A percentile compares a stretch with the other conserved stretches of the same genome.
Evolutionary conservation across 1,284 basidiomycete genomes (phyloP).

Genomic region (Papiliotrema terrestris): DNA sequence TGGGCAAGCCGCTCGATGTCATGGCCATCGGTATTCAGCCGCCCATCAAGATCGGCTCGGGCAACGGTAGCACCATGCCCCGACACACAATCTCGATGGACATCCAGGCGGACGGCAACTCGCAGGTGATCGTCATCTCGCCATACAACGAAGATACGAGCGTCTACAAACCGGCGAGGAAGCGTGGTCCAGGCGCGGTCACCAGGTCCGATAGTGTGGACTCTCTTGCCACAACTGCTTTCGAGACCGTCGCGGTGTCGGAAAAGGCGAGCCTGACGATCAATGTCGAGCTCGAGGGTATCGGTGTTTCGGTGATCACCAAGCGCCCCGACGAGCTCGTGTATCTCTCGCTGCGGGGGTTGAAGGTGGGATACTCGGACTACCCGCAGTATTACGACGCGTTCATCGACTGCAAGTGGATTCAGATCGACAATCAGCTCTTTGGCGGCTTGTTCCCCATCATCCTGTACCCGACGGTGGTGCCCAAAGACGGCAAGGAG

Average conservation of each 20-base stretch:
- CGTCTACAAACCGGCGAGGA: conserved; percentile 77
- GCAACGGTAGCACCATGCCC: conserved; percentile 39
- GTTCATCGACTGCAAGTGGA: conserved; percentile 76
- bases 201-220: conserved; percentile 29
- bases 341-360: conserved; percentile 74
- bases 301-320: conserved; percentile 91
- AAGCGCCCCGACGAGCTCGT: conserved; percentile 83
- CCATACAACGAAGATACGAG: conserved; percentile 83
- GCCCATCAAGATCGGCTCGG: conserved; percentile 70
- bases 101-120: conserved; percentile 83
- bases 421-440: conserved; percentile 97
- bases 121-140: conserved; percentile 82
- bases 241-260: conserved; percentile 79
- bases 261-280: conserved; percentile 67
- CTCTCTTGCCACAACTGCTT: conserved; percentile 54
- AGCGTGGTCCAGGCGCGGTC: conserved; percentile 42
- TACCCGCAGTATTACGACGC: conserved; percentile 77
- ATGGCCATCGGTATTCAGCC: conserved; percentile 93
- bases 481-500: conserved; percentile 74
- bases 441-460: conserved; percentile 96
- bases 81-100: conserved; percentile 77
- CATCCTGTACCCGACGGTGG: conserved; percentile 88
- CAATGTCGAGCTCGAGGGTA: conserved; percentile 77
- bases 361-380: conserved; percentile 84
- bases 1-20: conserved; percentile 77